Conservation (phyloP, 2,329 filamentous ascomycete genomes). For the Apiospora phragmitis region DNA sequence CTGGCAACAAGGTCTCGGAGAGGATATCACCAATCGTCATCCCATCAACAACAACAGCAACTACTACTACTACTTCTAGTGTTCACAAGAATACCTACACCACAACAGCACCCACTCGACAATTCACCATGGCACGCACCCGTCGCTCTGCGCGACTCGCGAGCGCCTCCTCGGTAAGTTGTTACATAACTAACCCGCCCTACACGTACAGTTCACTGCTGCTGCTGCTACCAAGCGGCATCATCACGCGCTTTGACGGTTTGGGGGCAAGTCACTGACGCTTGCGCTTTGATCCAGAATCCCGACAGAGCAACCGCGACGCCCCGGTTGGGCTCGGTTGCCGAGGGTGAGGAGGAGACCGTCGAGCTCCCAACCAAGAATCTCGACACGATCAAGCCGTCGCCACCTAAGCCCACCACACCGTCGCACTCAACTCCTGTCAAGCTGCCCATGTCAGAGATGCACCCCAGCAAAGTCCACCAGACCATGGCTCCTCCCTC, state of each 20-base stretch:
- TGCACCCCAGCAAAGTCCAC: constrained; percentile 87
- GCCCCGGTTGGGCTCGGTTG: constrained; percentile 40
- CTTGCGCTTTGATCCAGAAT: constrained; percentile 18
- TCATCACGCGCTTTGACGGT: neutral
- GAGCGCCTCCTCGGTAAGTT: constrained; percentile 22
- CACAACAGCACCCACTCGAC: constrained; percentile 15
- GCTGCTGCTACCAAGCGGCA: neutral
- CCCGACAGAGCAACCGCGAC: constrained; percentile 24
- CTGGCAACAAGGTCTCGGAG: constrained; percentile 7
- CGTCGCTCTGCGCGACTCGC: constrained; percentile 47
- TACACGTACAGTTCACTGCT: neutral
- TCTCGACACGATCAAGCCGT: constrained; percentile 35
- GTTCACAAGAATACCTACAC: neutral
- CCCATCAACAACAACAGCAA: neutral
- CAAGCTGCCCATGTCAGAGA: constrained; percentile 75
- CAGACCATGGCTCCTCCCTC: constrained; percentile 75
- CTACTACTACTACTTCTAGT: neutral
- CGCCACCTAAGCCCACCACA: constrained; percentile 44
- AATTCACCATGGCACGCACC: constrained; percentile 31
- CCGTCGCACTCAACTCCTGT: constrained; percentile 66
- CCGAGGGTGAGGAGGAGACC: constrained; percentile 44
- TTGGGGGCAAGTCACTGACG: neutral
- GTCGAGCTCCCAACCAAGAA: constrained; percentile 28
- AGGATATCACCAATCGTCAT: constrained; percentile 2
- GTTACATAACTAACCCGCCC: neutral